Evolutionary conservation across 495 filamentous ascomycete species (phyloP).

Genomic region (Penicillium verhagenii): DNA sequence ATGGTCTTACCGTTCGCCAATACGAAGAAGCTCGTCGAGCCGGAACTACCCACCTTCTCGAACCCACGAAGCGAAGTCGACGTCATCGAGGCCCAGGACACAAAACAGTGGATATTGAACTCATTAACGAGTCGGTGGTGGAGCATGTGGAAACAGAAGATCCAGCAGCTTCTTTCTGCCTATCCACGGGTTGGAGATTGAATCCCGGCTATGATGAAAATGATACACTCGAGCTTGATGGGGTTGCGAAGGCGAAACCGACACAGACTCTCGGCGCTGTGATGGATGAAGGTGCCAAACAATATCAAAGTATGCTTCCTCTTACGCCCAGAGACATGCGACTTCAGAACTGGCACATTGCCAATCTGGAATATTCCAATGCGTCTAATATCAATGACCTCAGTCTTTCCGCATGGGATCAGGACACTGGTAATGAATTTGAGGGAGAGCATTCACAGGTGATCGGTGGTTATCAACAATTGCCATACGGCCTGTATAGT

Average conservation of each 20-base stretch:
- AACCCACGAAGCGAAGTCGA: slow-evolving; percentile 43
- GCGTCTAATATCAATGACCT: slow-evolving; percentile 81
- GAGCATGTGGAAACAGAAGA: slow-evolving; percentile 58
- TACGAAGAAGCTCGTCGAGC: slow-evolving; percentile 58
- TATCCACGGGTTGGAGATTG: slow-evolving; percentile 77
- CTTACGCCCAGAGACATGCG: slow-evolving; percentile 83
- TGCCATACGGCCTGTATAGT: slow-evolving; percentile 77
- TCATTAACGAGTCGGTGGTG: slow-evolving; percentile 46
- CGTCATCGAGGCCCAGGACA: slow-evolving; percentile 46
- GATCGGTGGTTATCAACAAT: slow-evolving; percentile 86
- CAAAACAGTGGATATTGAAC: slow-evolving; percentile 43
- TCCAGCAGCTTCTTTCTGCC: slow-evolving; percentile 67
- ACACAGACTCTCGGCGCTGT: slow-evolving; percentile 79
- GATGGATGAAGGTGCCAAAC: slow-evolving; percentile 82
- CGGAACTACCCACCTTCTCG: slow-evolving; percentile 40
- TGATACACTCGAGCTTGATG: slow-evolving; percentile 72
- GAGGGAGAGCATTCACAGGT: slow-evolving; percentile 92
- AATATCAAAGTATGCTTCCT: slow-evolving; percentile 82
- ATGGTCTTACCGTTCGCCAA: slow-evolving; percentile 67
- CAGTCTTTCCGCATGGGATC: slow-evolving; percentile 91
- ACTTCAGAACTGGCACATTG: slow-evolving; percentile 96
- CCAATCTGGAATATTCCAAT: slow-evolving; percentile 97
- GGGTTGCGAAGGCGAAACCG: slow-evolving; percentile 54
- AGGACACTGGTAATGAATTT: slow-evolving; percentile 96
- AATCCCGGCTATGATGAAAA: slow-evolving; percentile 61